Conservation (phyloP, 139 green algal genomes). For the Edaphochlamys debaryana region DNA sequence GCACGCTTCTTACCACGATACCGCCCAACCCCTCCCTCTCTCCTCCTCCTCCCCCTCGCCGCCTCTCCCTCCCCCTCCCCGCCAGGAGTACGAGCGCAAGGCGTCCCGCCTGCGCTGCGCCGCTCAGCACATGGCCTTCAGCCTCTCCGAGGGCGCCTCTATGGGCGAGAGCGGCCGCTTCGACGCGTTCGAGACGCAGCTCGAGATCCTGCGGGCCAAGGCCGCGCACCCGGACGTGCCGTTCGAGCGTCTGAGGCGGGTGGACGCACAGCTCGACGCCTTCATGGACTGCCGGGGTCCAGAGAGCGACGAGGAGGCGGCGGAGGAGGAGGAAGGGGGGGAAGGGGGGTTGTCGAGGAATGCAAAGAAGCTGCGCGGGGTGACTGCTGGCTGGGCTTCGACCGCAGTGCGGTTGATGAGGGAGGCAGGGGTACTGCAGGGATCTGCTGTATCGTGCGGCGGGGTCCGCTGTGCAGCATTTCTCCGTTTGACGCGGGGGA, state of each 20-base stretch:
- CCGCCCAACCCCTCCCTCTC: neutral
- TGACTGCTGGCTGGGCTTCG: no score
- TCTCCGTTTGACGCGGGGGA: neutral
- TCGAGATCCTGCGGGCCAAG: constrained; percentile 41
- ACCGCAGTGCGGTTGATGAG: no score
- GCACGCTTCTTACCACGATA: no score
- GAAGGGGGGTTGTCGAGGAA: no score
- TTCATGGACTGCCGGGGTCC: constrained; percentile 35
- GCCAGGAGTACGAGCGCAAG: constrained; percentile 35
- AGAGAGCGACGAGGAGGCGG: neutral
- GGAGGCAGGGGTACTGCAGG: neutral
- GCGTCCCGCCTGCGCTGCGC: constrained; percentile 31
- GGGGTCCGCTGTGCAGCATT: constrained; percentile 26
- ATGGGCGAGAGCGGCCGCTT: constrained; percentile 41
- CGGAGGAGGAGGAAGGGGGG: no score
- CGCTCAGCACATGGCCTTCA: constrained; percentile 48
- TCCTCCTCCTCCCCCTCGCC: no score
- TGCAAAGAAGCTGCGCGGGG: no score
- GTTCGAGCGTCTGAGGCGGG: constrained; percentile 8
- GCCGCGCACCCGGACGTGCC: constrained; percentile 14
- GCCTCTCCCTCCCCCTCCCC: no score
- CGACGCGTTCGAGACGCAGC: constrained; percentile 51
- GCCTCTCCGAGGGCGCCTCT: constrained; percentile 32
- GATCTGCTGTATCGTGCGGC: neutral
- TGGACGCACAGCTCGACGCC: constrained; percentile 9